phyloP scores from a whole-genome alignment of 1,284 basidiomycete species.

The Anthracocystis walkeri region DNA sequence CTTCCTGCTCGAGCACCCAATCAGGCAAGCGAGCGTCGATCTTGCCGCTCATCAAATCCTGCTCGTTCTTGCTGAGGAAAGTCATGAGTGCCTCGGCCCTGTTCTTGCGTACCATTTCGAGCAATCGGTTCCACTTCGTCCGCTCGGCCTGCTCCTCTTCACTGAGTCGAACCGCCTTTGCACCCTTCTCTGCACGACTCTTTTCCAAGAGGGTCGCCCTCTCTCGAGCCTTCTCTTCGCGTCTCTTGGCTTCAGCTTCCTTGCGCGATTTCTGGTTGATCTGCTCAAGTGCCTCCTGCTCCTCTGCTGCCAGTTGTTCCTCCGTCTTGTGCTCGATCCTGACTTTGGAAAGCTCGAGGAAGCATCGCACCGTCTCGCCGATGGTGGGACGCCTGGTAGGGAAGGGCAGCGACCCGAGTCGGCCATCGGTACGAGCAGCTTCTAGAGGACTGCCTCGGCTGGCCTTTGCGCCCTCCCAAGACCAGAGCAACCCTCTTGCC shows the following conservation, averaged over 20 bases:
- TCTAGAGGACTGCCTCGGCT: conserved; percentile 62
- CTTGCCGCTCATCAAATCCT: conserved; percentile 70
- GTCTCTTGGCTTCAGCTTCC: conserved; percentile 47
- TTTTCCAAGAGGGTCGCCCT: conserved; percentile 23
- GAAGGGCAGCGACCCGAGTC: conserved; percentile 64
- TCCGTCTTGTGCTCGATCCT: conserved; percentile 89
- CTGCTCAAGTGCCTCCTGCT: conserved; percentile 47
- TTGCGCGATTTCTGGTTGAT: conserved; percentile 41
- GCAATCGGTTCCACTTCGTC: conserved; percentile 72
- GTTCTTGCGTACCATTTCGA: conserved; percentile 90
- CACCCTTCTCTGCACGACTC: conserved; percentile 34
- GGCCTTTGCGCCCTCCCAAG: conserved; percentile 55
- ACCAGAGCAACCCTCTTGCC: conserved; percentile 66
- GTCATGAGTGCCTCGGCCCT: conserved; percentile 81
- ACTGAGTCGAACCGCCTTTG: conserved; percentile 27
- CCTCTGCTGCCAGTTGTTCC: conserved; percentile 78
- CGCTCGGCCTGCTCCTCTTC: conserved; percentile 45
- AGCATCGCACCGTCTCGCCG: conserved; percentile 87
- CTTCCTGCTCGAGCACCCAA: conserved; percentile 60
- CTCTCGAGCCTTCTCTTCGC: conserved; percentile 50
- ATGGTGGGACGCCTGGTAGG: conserved; percentile 77
- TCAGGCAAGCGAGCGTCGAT: conserved; percentile 58
- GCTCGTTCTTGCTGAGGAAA: conserved; percentile 84
- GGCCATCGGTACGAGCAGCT: conserved; percentile 66
- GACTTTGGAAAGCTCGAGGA: conserved; percentile 85